phyloP scores from a whole-genome alignment of 2,329 filamentous ascomycete species.

The Torrubiellomyces zombiae region DNA sequence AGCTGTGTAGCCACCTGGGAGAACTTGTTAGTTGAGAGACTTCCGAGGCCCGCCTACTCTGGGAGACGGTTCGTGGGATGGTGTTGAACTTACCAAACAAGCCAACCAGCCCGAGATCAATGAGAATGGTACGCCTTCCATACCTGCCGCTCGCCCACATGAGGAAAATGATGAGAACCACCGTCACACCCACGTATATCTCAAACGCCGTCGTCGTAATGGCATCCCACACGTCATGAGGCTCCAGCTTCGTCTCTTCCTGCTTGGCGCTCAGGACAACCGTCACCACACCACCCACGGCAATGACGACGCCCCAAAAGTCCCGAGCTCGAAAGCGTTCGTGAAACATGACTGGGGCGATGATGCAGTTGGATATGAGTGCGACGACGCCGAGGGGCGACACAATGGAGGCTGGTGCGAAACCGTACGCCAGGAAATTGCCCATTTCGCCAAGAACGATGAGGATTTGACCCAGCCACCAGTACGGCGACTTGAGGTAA shows the following conservation, averaged over 20 bases:
- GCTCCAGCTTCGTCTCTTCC: constrained; percentile 79
- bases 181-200: constrained; percentile 69
- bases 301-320: constrained; percentile 73
- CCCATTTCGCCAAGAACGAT: constrained; percentile 89
- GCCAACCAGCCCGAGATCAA: constrained; percentile 84
- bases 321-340: constrained; percentile 76
- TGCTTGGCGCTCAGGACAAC: constrained; percentile 84
- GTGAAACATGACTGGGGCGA: constrained; percentile 85
- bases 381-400: constrained; percentile 95
- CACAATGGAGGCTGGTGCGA: constrained; percentile 93
- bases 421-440: constrained; percentile 94
- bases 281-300: constrained; percentile 73
- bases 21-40: too few species aligned
- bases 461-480: constrained; percentile 87
- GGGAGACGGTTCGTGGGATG: too few species aligned
- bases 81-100: constrained; percentile 57
- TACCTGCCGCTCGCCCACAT: constrained; percentile 74
- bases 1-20: constrained; percentile 77
- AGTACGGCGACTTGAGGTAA: constrained; percentile 83
- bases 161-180: constrained; percentile 53
- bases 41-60: too few species aligned
- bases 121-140: constrained; percentile 72
- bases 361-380: constrained; percentile 88
- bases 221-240: constrained; percentile 74
- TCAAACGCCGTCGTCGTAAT: constrained; percentile 84